Base-by-base conservation (phyloP, 2,329 filamentous ascomycete species). In the Aspergillus amoenus region DNA sequence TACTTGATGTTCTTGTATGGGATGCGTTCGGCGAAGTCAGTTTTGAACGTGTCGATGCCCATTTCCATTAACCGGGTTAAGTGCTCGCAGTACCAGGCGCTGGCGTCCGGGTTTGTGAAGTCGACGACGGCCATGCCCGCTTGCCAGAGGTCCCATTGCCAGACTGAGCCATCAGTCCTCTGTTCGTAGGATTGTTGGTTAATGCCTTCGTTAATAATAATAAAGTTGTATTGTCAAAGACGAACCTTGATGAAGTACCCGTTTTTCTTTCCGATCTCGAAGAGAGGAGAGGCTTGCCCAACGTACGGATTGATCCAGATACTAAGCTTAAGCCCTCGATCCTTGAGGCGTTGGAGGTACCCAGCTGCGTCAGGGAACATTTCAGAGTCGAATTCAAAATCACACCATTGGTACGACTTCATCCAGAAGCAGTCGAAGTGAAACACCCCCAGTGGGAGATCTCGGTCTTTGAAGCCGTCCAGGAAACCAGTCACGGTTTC, bases 351-450 rank as follows among this genome's bases (percentile, higher is more conserved):
- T 7, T 79, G 69, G 59, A 91, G 84, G 66, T 88, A 86, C 0
- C 80, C 84, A 50, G 81, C 79, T 1, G 88, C 85, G 61, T 91
- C 86, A 0, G 88, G 86, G 72, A 91, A 91, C 63, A 83, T 83
- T 46, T 86, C 82, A 1, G 81, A 75, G 65, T 88, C 86, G 74
- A 90, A 91, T 50, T 86, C 80, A 62, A 91, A 90, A 70, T 90
- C 88, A 57, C 87, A 89, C 88, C 88, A 91, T 55, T 85, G 84
- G 68, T 89, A 90, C 2, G 84, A 86, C 60, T 86, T 86, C 80
- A 91, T 86, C 88, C 88, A 91, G 79, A 90, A 91, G 71, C 85
- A 89, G 69, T 91, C 88, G 62, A 88, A 91, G 70, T 91, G 88
- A 72, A 91, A 90, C 3, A 90, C 87, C 39, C 88, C 84, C 2